Conservation (phyloP, 192 early-diverging fungal species). For the Paraglomus occultum region DNA sequence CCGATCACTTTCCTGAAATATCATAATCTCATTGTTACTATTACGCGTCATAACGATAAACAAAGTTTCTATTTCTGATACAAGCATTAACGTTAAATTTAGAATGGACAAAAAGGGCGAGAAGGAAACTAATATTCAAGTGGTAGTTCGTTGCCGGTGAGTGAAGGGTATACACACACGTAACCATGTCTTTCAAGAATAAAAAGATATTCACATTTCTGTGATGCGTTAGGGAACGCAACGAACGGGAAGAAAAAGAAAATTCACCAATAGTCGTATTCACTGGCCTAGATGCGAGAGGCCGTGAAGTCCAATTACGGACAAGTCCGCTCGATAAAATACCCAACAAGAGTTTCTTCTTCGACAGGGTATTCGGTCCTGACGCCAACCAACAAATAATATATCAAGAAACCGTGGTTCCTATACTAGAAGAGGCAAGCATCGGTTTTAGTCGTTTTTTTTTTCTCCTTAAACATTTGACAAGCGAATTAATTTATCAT, state of each 20-base stretch:
- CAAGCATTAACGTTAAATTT: no score
- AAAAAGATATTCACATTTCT: background rate
- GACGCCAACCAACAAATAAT: constrained; percentile 74
- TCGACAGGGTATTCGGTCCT: constrained; percentile 88
- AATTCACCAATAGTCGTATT: constrained; percentile 62
- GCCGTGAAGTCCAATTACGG: constrained; percentile 61
- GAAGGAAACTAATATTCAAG: constrained; percentile 80
- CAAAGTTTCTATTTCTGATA: no score
- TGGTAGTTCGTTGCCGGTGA: constrained; percentile 76
- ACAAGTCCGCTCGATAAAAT: constrained; percentile 48
- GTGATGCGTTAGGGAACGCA: constrained; percentile 41
- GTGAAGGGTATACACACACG: background rate
- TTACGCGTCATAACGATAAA: no score
- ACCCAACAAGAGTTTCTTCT: constrained; percentile 72
- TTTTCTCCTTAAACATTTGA: background rate
- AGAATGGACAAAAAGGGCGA: constrained; percentile 7
- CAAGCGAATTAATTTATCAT: background rate
- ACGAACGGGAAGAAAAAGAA: constrained; percentile 58
- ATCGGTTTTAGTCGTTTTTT: constrained; percentile 27
- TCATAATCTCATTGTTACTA: no score
- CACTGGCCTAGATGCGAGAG: constrained; percentile 35
- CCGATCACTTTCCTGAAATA: no score
- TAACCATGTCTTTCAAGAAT: background rate
- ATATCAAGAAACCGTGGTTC: constrained; percentile 73
- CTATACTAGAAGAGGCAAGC: constrained; percentile 79